phyloP scores from a whole-genome alignment of 805 yeast species.

The Cyberlindnera meyerae region DNA sequence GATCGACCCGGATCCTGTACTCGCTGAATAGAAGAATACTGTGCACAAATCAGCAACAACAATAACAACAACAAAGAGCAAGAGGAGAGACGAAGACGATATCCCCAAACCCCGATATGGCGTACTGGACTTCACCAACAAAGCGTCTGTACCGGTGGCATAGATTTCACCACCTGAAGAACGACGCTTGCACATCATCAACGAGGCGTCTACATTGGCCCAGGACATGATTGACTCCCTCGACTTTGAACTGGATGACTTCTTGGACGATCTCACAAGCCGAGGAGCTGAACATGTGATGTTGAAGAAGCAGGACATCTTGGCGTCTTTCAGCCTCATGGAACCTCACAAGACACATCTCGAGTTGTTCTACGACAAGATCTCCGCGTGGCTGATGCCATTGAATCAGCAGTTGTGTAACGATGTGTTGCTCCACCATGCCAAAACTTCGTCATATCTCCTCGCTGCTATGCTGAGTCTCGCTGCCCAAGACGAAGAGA shows the following conservation, averaged over 20 bases:
- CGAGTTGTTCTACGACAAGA: conserved; percentile 22
- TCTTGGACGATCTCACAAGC: conserved; percentile 13
- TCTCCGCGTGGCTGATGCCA: conserved; percentile 22
- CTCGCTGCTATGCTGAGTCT: conserved; percentile 54
- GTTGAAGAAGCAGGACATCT: conserved; percentile 18
- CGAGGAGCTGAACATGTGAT: conserved; percentile 11
- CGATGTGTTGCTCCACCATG: conserved; percentile 46
- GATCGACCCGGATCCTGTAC: conserved; percentile 2
- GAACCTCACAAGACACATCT: conserved; percentile 23
- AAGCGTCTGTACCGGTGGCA: neutral
- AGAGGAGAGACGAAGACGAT: too few species aligned
- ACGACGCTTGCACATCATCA: conserved; percentile 14
- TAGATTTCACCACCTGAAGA: conserved; percentile 16
- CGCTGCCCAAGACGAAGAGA: conserved; percentile 41
- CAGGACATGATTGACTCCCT: conserved; percentile 21
- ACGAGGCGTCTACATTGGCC: conserved; percentile 22
- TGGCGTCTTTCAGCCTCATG: conserved; percentile 19
- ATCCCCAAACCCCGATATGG: too few species aligned
- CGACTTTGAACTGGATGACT: conserved; percentile 17
- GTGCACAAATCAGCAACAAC: too few species aligned
- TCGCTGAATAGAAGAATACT: too few species aligned
- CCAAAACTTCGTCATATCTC: conserved; percentile 44
- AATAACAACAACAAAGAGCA: too few species aligned
- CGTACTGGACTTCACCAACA: too few species aligned
- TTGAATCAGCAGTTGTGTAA: conserved; percentile 40